A percentile compares a stretch with the other conserved stretches of the same genome.
Conservation (phyloP, 2,329 filamentous ascomycete genomes). For the Fusarium sp. region DNA sequence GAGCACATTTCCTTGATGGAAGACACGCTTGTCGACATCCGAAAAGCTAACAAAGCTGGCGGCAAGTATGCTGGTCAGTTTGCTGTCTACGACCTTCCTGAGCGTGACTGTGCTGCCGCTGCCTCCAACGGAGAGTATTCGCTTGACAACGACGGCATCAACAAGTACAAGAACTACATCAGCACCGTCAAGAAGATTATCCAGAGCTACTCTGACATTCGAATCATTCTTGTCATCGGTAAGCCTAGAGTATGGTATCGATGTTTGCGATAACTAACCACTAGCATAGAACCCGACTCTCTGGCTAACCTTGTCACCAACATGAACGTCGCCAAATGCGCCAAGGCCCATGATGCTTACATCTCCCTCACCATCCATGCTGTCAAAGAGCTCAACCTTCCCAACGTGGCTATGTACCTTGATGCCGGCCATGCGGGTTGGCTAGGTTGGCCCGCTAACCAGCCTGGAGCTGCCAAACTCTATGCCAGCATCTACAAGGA, state of each 20-base stretch:
- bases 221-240: constrained; percentile 62
- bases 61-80: constrained; percentile 63
- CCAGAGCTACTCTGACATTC: constrained; percentile 60
- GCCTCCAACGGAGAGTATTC: constrained; percentile 71
- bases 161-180: constrained; percentile 71
- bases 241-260: neutral
- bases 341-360: constrained; percentile 64
- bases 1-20: constrained; percentile 64
- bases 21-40: constrained; percentile 62
- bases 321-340: constrained; percentile 65
- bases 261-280: neutral
- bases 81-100: constrained; percentile 71
- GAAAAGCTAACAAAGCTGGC: constrained; percentile 55
- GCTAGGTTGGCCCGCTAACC: constrained; percentile 71
- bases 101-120: constrained; percentile 70
- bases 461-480: constrained; percentile 63
- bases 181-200: constrained; percentile 62
- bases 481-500: constrained; percentile 65
- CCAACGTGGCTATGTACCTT: constrained; percentile 71
- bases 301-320: constrained; percentile 73
- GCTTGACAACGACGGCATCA: constrained; percentile 64
- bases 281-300: constrained; percentile 66
- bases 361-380: constrained; percentile 66
- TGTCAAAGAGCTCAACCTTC: constrained; percentile 65
- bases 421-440: constrained; percentile 72